A percentile compares a stretch with the other conserved stretches of the same genome.
phyloP scores from a whole-genome alignment of 2,329 filamentous ascomycete species.

The Fusarium sp. region DNA sequence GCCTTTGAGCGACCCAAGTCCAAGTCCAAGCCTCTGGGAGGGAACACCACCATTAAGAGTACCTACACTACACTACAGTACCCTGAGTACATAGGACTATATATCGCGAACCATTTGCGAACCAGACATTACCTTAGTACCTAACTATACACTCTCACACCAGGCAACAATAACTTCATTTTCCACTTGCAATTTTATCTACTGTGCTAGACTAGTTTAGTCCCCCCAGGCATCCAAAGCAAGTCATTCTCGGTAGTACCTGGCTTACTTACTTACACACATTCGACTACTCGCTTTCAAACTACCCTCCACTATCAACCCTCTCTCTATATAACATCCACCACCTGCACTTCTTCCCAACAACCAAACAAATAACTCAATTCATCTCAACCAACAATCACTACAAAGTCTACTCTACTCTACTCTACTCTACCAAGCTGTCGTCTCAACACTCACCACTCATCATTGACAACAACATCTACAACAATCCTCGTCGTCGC shows the following conservation, averaged over 20 bases:
- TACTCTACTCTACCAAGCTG: constrained; percentile 30
- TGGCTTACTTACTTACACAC: constrained; percentile 37
- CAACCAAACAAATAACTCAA: constrained; percentile 38
- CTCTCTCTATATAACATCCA: constrained; percentile 43
- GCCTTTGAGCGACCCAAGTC: constrained; percentile 6
- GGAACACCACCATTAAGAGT: constrained; percentile 31
- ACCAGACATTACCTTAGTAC: constrained; percentile 6
- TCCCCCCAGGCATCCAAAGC: constrained; percentile 42
- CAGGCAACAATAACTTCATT: constrained; percentile 43
- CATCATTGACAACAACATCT: constrained; percentile 41
- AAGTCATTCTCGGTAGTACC: background rate
- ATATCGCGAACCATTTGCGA: constrained; percentile 41
- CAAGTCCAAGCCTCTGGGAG: constrained; percentile 38
- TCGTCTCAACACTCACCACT: constrained; percentile 34
- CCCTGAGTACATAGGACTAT: constrained; percentile 5
- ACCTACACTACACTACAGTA: too few species aligned
- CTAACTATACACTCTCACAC: constrained; percentile 10
- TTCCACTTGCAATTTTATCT: constrained; percentile 29
- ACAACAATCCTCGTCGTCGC: constrained; percentile 32
- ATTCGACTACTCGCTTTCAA: constrained; percentile 17
- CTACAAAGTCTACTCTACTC: constrained; percentile 11
- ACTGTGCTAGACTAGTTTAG: background rate
- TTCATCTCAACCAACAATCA: constrained; percentile 24
- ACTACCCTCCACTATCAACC: constrained; percentile 11
- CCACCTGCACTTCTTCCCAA: constrained; percentile 23